A percentile compares a stretch with the other conserved stretches of the same genome.
Evolutionary conservation across 2,329 filamentous ascomycete genomes (phyloP).

Genomic region (Alternaria brassicicola): DNA sequence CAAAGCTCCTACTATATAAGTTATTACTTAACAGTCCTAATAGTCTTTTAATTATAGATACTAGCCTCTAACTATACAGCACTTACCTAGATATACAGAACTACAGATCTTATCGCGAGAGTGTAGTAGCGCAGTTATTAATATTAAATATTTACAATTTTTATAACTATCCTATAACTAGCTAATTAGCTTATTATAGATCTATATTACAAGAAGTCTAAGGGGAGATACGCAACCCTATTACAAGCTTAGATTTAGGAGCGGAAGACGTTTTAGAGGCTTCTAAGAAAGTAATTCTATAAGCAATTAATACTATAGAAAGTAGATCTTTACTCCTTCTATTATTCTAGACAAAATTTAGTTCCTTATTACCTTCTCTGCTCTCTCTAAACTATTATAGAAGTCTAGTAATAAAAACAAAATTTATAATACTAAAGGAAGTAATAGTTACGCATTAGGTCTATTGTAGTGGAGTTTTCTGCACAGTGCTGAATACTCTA

Average conservation of each 20-base stretch:
- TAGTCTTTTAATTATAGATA: neutral
- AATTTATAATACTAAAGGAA: neutral
- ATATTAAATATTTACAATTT: neutral
- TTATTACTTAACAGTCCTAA: neutral
- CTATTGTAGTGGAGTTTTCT: no score
- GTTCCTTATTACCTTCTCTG: neutral
- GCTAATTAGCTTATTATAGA: neutral
- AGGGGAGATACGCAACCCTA: neutral
- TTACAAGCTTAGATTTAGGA: neutral
- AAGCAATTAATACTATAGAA: no score
- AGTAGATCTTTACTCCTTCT: neutral
- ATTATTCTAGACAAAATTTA: neutral
- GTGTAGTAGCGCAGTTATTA: no score
- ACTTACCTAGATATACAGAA: neutral
- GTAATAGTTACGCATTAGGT: conserved; percentile 3
- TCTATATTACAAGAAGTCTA: neutral
- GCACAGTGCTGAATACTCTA: no score
- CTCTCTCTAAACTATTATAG: neutral
- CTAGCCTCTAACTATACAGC: neutral
- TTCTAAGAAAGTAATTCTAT: no score
- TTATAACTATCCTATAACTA: neutral
- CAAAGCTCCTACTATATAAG: neutral
- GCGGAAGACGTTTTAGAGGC: no score
- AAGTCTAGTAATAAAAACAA: conserved; percentile 1
- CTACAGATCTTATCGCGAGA: neutral